phyloP scores from a whole-genome alignment of 305 asterid genomes.

The Fraxinus velutina region DNA sequence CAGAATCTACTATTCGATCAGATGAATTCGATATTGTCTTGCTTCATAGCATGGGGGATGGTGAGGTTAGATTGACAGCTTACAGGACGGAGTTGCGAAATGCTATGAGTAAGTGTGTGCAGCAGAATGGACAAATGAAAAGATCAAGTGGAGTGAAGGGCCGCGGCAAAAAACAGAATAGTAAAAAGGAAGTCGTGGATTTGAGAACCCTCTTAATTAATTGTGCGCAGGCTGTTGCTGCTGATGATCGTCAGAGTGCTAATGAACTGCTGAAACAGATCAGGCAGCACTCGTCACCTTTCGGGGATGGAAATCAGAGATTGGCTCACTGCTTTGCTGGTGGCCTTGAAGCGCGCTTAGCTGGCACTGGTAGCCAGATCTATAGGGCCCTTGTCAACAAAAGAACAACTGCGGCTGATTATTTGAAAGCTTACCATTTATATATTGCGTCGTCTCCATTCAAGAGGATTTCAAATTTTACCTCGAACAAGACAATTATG shows the following conservation, averaged over 20 bases:
- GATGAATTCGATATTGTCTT: not conserved
- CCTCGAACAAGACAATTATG: not conserved
- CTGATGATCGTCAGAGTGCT: constrained; percentile 47
- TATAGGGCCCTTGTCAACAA: not conserved
- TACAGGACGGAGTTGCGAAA: not conserved
- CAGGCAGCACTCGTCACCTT: constrained; percentile 64
- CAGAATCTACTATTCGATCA: not conserved
- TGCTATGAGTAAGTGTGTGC: not conserved
- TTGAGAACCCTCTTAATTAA: not conserved
- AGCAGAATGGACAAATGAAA: not conserved
- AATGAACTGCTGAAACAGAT: constrained; percentile 53
- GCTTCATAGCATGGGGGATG: not conserved
- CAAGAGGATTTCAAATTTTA: not conserved
- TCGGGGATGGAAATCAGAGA: constrained; percentile 67
- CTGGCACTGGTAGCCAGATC: not conserved
- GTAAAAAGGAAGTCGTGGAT: not conserved
- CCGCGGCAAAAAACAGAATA: not conserved
- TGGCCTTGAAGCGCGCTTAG: constrained; percentile 59
- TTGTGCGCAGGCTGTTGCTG: constrained; percentile 53
- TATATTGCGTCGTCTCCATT: not conserved
- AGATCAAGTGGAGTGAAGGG: not conserved
- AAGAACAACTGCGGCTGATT: not conserved
- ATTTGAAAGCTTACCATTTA: not conserved
- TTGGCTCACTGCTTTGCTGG: constrained; percentile 60
- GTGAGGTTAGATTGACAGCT: not conserved